A percentile compares a stretch with the other conserved stretches of the same genome.
Evolutionary conservation across 2,329 filamentous ascomycete genomes (phyloP).

Genomic region (Cytospora paraplurivora): DNA sequence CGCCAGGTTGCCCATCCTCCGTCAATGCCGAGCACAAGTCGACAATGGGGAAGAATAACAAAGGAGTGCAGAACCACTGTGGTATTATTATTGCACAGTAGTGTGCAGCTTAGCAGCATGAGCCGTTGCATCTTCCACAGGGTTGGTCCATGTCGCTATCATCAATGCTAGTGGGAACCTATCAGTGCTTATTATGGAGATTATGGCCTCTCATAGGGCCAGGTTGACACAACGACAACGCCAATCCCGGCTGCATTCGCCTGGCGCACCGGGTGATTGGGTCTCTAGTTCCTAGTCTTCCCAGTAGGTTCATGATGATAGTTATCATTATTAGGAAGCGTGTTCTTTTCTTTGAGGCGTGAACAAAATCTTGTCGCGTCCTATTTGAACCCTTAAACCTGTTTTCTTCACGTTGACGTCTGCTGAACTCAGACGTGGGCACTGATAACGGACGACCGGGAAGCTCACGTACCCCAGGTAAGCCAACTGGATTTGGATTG

Average conservation of each 20-base stretch:
- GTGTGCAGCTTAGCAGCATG: background rate
- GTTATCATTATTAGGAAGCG: background rate
- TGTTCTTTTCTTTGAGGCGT: background rate
- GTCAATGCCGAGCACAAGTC: conserved; percentile 12
- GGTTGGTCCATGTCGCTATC: conserved; percentile 15
- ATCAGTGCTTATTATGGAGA: conserved; percentile 18
- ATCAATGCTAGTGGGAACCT: conserved; percentile 19
- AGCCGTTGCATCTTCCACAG: conserved; percentile 5
- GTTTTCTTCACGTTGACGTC: background rate
- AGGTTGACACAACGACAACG: background rate
- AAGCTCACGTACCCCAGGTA: background rate
- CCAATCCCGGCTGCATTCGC: background rate
- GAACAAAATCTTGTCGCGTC: background rate
- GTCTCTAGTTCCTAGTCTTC: background rate
- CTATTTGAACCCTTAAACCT: background rate
- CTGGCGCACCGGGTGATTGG: background rate
- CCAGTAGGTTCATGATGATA: background rate
- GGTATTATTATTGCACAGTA: conserved; percentile 12
- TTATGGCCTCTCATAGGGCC: conserved; percentile 20
- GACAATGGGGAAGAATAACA: conserved; percentile 13
- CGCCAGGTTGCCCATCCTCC: conserved; percentile 11
- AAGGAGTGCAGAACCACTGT: background rate
- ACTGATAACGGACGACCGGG: background rate
- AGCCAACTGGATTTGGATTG: background rate
- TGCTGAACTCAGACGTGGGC: background rate